Percentiles rank a stretch among this genome's conserved stretches.
Conservation (phyloP, 2,329 filamentous ascomycete genomes). For the Endocalyx cinctus region DNA sequence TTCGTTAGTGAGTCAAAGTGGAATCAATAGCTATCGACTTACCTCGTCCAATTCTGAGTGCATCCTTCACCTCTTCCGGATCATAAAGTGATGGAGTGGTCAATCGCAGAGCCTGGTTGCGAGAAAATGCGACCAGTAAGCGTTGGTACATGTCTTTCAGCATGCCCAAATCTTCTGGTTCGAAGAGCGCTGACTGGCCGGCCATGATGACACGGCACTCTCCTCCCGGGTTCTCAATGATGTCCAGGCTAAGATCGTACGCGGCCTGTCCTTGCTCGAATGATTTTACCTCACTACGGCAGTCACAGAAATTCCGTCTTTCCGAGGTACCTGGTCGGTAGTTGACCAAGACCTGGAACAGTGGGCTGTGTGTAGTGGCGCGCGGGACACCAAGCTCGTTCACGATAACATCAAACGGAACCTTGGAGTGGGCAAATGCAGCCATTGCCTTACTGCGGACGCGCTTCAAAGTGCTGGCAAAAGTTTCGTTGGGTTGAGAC, state of each 20-base stretch:
- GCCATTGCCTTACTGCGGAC: slow-evolving; percentile 19
- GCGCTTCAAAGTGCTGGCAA: slow-evolving; percentile 14
- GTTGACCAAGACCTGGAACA: slow-evolving; percentile 36
- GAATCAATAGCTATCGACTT: neutral
- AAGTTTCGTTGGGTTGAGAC: neutral
- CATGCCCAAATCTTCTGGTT: neutral
- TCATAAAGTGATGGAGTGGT: neutral
- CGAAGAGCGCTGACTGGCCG: slow-evolving; percentile 1
- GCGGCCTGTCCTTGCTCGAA: slow-evolving; percentile 1
- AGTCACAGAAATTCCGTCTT: too few relatives aligned
- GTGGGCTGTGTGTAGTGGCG: slow-evolving; percentile 29
- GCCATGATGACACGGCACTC: slow-evolving; percentile 1
- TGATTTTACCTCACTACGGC: too few relatives aligned
- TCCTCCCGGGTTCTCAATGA: slow-evolving; percentile 1
- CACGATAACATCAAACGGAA: slow-evolving; percentile 37
- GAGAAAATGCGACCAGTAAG: slow-evolving; percentile 1
- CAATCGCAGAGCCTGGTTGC: slow-evolving; percentile 1
- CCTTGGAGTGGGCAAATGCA: slow-evolving; percentile 28
- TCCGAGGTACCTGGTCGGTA: slow-evolving; percentile 17
- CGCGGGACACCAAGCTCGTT: slow-evolving; percentile 31
- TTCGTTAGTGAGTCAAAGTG: neutral
- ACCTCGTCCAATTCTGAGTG: slow-evolving; percentile 3
- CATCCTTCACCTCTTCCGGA: neutral
- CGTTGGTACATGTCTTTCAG: neutral
- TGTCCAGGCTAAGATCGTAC: slow-evolving; percentile 1